Percentiles rank a stretch among this genome's conserved stretches.
Evolutionary conservation across 257 asterid genomes (phyloP).

Genomic region (Dorcoceras hygrometricum): DNA sequence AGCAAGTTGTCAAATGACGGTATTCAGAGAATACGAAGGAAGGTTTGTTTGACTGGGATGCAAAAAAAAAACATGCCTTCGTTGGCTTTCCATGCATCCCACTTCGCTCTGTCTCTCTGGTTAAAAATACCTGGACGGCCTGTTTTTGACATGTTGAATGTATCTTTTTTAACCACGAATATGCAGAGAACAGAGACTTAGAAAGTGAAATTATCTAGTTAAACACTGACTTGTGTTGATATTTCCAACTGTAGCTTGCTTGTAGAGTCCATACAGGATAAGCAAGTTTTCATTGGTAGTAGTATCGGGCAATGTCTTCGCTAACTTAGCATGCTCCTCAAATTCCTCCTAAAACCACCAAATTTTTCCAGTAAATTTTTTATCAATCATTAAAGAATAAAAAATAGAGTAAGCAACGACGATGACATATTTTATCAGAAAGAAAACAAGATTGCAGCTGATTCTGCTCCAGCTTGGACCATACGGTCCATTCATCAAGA

Average conservation of each 20-base stretch:
- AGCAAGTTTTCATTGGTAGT: constrained; percentile 71
- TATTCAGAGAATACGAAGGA: not conserved
- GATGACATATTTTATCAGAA: not conserved
- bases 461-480: not conserved
- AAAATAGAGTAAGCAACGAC: not conserved
- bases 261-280: constrained; percentile 84
- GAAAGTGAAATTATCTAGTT: not conserved
- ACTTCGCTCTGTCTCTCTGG: constrained; percentile 84
- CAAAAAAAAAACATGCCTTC: constrained; percentile 51
- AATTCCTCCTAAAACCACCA: constrained; percentile 68
- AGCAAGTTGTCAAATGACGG: constrained; percentile 1
- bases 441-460: not conserved
- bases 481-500: not conserved
- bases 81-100: constrained; percentile 99
- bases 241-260: constrained; percentile 76
- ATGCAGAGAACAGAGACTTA: not conserved
- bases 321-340: constrained; percentile 83
- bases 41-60: not conserved
- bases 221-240: constrained; percentile 67
- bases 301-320: constrained; percentile 72
- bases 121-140: constrained; percentile 89
- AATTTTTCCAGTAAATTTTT: too few species aligned
- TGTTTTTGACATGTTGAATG: constrained; percentile 29
- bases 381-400: not conserved
- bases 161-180: not conserved